These are phyloP conservation scores for Hirsutella thompsonii DNA, from an alignment of 2,329 filamentous ascomycete genomes.

Conservation along the genomic window DNA sequence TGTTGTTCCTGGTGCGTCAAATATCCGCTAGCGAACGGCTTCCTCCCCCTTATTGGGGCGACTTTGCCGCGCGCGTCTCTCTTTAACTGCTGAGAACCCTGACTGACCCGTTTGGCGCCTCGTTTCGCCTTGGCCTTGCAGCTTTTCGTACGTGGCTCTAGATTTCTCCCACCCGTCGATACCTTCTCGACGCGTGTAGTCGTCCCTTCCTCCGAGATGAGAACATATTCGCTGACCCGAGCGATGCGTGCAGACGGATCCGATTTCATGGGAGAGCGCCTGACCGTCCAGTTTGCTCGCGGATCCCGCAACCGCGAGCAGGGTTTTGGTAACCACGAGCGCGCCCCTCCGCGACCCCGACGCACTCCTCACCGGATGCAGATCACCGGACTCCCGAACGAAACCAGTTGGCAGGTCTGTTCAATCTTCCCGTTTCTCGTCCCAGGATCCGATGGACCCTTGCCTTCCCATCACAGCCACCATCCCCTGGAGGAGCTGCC, in stretches of 20 bases:
- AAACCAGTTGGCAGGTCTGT: conserved; percentile 99
- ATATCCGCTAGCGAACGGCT: background rate
- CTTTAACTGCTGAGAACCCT: too few species aligned
- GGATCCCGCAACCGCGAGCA: conserved; percentile 52
- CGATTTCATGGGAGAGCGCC: conserved; percentile 93
- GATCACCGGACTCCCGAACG: conserved; percentile 88
- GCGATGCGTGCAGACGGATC: conserved; percentile 60
- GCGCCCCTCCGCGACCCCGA: conserved; percentile 60
- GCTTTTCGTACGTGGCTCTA: conserved; percentile 45
- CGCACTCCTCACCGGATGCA: conserved; percentile 95
- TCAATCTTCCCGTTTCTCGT: conserved; percentile 46
- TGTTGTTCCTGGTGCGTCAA: conserved; percentile 79
- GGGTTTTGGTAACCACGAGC: conserved; percentile 39
- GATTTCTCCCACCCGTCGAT: background rate
- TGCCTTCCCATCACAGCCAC: conserved; percentile 13
- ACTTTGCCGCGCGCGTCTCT: too few species aligned
- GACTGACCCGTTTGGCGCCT: conserved; percentile 2
- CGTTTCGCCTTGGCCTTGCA: conserved; percentile 13
- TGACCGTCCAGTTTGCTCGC: conserved; percentile 96
- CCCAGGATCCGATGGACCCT: conserved; percentile 28
- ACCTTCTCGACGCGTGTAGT: background rate
- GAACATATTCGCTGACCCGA: background rate
- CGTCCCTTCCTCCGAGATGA: background rate
- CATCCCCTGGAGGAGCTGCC: conserved; percentile 13
- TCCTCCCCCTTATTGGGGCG: too few species aligned